Conservation (phyloP, 2,329 filamentous ascomycete genomes). For the Monilinia fructicola region DNA sequence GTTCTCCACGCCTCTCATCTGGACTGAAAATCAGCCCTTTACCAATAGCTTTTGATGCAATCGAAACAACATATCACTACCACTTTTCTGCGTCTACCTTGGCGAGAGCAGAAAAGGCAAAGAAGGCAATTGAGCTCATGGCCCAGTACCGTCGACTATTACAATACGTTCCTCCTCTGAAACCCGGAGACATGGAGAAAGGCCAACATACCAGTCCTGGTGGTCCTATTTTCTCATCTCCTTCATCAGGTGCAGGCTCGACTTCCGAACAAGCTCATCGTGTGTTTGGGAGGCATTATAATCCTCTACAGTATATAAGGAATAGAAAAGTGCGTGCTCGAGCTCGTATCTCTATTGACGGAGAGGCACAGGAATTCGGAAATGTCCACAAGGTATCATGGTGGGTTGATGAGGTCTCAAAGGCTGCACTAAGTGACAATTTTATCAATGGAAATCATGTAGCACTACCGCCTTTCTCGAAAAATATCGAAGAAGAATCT, state of each 20-base stretch:
- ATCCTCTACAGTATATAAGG: slow-evolving; percentile 88
- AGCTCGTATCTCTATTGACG: slow-evolving; percentile 72
- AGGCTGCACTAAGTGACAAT: slow-evolving; percentile 30
- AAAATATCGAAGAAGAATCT: slow-evolving; percentile 32
- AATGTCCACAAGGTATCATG: slow-evolving; percentile 68
- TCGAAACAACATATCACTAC: slow-evolving; percentile 55
- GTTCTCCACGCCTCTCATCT: slow-evolving; percentile 46
- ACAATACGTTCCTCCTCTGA: slow-evolving; percentile 74
- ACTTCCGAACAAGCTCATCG: slow-evolving; percentile 37
- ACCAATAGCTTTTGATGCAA: slow-evolving; percentile 49
- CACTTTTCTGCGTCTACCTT: slow-evolving; percentile 78
- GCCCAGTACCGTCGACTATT: slow-evolving; percentile 80
- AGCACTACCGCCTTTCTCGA: slow-evolving; percentile 46
- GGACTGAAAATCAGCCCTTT: slow-evolving; percentile 48
- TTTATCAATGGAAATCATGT: slow-evolving; percentile 42
- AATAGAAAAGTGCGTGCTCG: slow-evolving; percentile 83
- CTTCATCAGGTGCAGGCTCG: slow-evolving; percentile 42
- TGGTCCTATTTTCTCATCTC: slow-evolving; percentile 41
- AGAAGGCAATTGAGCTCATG: slow-evolving; percentile 80
- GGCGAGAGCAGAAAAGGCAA: slow-evolving; percentile 79
- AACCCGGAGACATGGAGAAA: slow-evolving; percentile 44
- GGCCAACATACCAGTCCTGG: slow-evolving; percentile 46
- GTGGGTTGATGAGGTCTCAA: slow-evolving; percentile 70
- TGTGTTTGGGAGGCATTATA: slow-evolving; percentile 69
- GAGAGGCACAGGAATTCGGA: slow-evolving; percentile 73